Evolutionary conservation across 2,329 filamentous ascomycete species (phyloP), one percentile per base, ranked within the genome.

Genomic region (Alternaria brassicicola): DNA sequence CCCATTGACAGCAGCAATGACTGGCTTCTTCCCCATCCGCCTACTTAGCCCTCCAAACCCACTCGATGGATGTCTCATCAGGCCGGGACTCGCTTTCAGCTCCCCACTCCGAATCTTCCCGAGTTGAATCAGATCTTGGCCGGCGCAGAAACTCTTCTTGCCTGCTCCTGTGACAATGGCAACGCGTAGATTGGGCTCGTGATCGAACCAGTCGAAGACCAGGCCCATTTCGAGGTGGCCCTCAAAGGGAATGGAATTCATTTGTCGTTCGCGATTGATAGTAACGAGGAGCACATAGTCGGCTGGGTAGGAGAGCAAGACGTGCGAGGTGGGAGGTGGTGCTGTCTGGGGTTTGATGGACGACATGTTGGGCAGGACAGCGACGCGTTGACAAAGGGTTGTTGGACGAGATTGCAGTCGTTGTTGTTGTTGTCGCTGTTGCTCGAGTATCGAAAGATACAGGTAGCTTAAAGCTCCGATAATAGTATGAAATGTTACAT

Each of bases 1-100:
- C 0, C 85, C 85, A 72, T 87, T 87, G 3, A 86, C 83, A 2
- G 85, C 85, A 8, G 84, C 84, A 68, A 87, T 84, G 43, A 87
- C 79, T 1, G 85, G 85, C 72, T 87, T 87, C 77, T 85, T 87
- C 0, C 87, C 86, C 12, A 74, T 73, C 12, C 87, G 78, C 38
- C 83, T 78, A 38, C 83, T 85, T 13, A 89, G 69, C 0, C 85
- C 86, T 35, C 78, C 82, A 67, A 87, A 86, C 0, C 86, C 86
- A 57, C 71, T 72, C 2, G 77, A 54, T 1, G 83, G 82, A 61
- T 82, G 81, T 43, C 70, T 68, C 66, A 70, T 62, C 43, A 70
- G 49, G 2, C 62, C 69, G 1, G 70, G 66, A 33, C 63, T 67
- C 51, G 62, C 50, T 35, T 73, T 69, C 6, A 69, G 52, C 54